Conservation (phyloP, 441 rosid genomes). For the Manihot esculenta region DNA sequence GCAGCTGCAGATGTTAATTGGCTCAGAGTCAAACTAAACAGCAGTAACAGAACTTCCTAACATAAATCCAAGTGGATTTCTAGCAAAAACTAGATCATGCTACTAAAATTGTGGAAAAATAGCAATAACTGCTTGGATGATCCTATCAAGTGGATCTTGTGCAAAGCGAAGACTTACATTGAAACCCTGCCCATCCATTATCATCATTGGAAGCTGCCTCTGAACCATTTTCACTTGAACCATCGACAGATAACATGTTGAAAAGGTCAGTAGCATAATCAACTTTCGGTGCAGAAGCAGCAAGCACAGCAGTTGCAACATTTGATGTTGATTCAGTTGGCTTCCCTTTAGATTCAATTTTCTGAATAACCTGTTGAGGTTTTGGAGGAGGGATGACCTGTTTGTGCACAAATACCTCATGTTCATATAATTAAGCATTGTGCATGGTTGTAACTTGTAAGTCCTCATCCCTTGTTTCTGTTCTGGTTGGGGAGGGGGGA, state of each 20-base stretch:
- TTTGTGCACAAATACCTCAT: constrained; percentile 28
- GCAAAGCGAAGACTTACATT: constrained; percentile 50
- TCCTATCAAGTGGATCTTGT: constrained; percentile 5
- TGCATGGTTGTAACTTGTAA: neutral
- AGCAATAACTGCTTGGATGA: constrained; percentile 8
- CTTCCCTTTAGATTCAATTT: constrained; percentile 42
- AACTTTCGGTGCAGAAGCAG: constrained; percentile 61
- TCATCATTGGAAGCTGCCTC: constrained; percentile 73
- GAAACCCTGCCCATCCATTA: constrained; percentile 92
- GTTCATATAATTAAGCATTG: constrained; percentile 10
- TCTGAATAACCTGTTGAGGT: constrained; percentile 48
- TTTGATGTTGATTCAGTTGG: constrained; percentile 42
- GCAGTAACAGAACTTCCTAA: constrained; percentile 9
- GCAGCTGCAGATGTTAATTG: constrained; percentile 57
- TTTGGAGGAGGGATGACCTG: constrained; percentile 50
- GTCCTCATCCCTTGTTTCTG: too few species aligned
- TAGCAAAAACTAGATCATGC: neutral
- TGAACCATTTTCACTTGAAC: constrained; percentile 56
- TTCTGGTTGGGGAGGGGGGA: too few species aligned
- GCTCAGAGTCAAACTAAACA: constrained; percentile 20
- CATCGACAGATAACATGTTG: constrained; percentile 81
- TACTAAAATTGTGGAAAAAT: neutral
- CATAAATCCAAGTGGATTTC: neutral
- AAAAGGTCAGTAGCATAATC: constrained; percentile 89
- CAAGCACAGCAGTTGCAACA: constrained; percentile 41